Evolutionary conservation across 768 basidiomycete genomes (phyloP), one percentile per base, ranked within the genome.

Genomic region (Tephrocybe sp.): DNA sequence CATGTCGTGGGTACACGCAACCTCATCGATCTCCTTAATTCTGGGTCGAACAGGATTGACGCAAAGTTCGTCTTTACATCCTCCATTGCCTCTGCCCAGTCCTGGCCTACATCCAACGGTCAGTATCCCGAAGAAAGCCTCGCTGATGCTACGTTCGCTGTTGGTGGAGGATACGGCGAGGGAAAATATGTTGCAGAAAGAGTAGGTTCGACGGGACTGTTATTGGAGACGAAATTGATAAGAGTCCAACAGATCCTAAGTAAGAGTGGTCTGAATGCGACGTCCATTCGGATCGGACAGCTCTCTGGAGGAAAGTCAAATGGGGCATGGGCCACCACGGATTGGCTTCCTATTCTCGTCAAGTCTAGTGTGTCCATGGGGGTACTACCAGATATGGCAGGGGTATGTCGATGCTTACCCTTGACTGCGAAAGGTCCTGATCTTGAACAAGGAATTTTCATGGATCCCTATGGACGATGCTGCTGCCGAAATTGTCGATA

Each of bases 311-410:
- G 72, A 22, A 50, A 44, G 0, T 57, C 57, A 1, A 63, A 63
- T 12, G 76, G 76, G 13, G 66, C 67, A 0, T 78, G 77, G 77
- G 65, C 65, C 2, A 62, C 65, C 4, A 68, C 64, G 0, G 74
- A 78, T 39, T 79, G 77, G 78, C 57, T 78, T 26, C 75, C 77
- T 11, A 63, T 68, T 33, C 57, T 78, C 4, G 63, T 72, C 19
- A 63, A 70, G 45, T 65, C 68, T 0, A 66, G 67, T 38, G 14
- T 64, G 45, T 45, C 44, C 41, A 42, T 69, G 12, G 64, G 63
- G 45, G 52, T 51, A 14, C 48, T 71, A 4, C 67, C 69, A 4
- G 48, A 54, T n/a, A 57, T 61, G 0, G 41, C 54, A 0, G 66
- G 68, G 23, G 76, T 75, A 51, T 48, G 73, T 60, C 8, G 4